Conservation (phyloP, 352 stramenopile genomes). For the Pythium rishiriense region DNA sequence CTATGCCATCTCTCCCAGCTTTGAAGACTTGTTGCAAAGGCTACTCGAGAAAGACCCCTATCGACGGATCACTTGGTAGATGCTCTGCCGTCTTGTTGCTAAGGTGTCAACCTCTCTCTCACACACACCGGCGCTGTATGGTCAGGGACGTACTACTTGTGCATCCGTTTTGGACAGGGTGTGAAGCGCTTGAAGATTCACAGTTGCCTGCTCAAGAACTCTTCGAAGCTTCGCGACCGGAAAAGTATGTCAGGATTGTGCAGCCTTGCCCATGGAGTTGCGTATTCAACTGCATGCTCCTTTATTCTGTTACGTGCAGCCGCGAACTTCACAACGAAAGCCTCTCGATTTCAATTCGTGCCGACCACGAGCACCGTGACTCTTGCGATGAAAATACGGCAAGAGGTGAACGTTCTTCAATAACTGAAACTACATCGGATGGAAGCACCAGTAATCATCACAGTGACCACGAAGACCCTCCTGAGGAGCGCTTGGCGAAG, state of each 20-base stretch:
- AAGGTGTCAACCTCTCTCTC: no score
- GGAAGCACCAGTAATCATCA: background rate
- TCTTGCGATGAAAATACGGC: background rate
- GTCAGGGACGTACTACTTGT: conserved; percentile 60
- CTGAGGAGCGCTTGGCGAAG: background rate
- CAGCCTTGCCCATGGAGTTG: background rate
- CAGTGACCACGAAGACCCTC: background rate
- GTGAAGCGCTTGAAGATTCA: conserved; percentile 30
- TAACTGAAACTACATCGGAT: conserved; percentile 26
- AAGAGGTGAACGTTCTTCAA: background rate
- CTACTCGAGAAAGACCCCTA: conserved; percentile 76
- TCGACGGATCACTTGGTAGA: conserved; percentile 71
- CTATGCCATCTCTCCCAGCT: conserved; percentile 52
- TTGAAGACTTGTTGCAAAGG: conserved; percentile 55
- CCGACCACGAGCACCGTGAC: background rate
- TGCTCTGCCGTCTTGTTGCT: background rate
- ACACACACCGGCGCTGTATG: conserved; percentile 1
- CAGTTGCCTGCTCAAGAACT: conserved; percentile 62
- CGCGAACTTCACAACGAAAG: conserved; percentile 19
- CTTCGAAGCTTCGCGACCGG: conserved; percentile 39
- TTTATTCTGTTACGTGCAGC: background rate
- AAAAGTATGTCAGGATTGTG: conserved; percentile 1
- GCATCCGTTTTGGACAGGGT: conserved; percentile 67
- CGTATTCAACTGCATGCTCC: no score
- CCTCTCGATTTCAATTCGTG: conserved; percentile 6